Base-by-base conservation (phyloP, 2,329 filamentous ascomycete species). In the Curvularia hawaiiensis region DNA sequence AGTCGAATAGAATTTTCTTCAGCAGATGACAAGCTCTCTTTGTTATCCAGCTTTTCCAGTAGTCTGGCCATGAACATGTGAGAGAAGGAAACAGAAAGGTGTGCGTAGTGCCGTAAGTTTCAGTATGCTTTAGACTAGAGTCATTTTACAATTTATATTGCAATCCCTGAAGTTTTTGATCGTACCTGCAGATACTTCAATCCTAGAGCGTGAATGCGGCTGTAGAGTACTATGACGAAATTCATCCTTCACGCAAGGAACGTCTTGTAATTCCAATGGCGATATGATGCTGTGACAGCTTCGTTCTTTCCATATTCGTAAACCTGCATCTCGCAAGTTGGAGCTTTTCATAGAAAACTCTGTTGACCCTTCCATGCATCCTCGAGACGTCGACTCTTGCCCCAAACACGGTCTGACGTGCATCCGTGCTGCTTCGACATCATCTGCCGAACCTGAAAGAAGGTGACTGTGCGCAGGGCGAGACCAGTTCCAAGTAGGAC, bases 351-450 rank as follows among this genome's bases (percentile, higher is more conserved):
- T 30, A 38, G 16, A 22, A 55, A 38, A 31, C 22, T 24, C 3
- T n/a, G 24, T 9, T 47, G 20, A 31, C 43, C 31, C 16, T 38
- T 38, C 14, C 16, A 26, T 31, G 4, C 40, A 33, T 44, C 14
- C 12, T 24, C 18, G 14, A 47, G 6, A 28, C 14, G n/a, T 50
- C 10, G 35, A 51, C 22, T 30, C 16, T 45, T 22, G 35, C 35
- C 18, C 26, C 10, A 14, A 50, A 51, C 51, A 55, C 47, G 47
- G 43, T 51, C 47, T 58, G 43, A 55, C 56, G 52, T 58, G 56
- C 50, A 38, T 47, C 44, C 14, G 8, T 35, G 16, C 16, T 20
- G 16, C 40, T 43, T 43, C 30, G 35, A 38, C 20, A 12, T 44
- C 22, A 24, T 26, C 30, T 26, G 47, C 28, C 18, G 26, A 43